A percentile compares a stretch with the other conserved stretches of the same genome.
These are phyloP conservation scores for Carpinus fangiana DNA, from an alignment of 306 rosid genomes.

Conservation along the genomic window DNA sequence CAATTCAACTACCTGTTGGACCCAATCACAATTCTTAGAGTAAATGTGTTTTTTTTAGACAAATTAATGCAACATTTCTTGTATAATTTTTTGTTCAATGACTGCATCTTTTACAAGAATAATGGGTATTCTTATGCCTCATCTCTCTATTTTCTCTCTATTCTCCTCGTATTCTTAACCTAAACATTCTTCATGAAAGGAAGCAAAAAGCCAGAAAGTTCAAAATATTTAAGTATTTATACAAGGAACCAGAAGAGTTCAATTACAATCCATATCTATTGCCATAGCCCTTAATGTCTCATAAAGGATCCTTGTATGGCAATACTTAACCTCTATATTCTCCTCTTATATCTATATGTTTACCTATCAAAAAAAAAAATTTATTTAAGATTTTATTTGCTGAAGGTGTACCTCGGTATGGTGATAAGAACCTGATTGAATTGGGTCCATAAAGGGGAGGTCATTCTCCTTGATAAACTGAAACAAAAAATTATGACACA, in stretches of 20 bases:
- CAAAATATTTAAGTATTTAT: slow-evolving; percentile 1
- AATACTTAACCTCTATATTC: no score
- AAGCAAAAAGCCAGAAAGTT: neutral
- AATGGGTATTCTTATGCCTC: neutral
- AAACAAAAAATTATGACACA: slow-evolving; percentile 20
- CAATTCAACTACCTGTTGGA: neutral
- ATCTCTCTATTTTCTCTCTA: neutral
- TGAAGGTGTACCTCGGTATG: slow-evolving; percentile 46
- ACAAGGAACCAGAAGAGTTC: neutral
- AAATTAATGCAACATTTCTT: neutral
- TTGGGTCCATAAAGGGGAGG: slow-evolving; percentile 35
- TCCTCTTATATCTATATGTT: no score
- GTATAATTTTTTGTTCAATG: neutral
- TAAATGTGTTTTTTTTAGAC: neutral
- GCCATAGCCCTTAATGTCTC: neutral
- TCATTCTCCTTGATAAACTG: slow-evolving; percentile 50
- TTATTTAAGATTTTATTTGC: neutral
- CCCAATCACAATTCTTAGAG: no score
- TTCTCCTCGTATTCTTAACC: neutral
- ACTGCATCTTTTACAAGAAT: neutral
- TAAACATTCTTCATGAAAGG: neutral
- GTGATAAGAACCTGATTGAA: slow-evolving; percentile 50
- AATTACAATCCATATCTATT: neutral
- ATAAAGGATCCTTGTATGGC: neutral
- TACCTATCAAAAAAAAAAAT: no score